Conservation (phyloP, 1,284 basidiomycete genomes). For the Melampsora medusae region DNA sequence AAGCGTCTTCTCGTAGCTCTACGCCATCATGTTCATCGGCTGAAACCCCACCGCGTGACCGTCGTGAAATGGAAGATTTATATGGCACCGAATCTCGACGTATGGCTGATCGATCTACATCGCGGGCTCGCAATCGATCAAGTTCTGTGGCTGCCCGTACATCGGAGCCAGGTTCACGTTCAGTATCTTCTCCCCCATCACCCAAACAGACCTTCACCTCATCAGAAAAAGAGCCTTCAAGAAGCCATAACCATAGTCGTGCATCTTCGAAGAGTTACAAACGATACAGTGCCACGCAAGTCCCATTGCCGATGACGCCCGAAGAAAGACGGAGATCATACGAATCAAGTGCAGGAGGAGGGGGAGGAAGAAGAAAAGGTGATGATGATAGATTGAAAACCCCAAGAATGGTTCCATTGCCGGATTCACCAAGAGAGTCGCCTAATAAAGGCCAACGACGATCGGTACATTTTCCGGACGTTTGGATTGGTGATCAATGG, state of each 20-base stretch:
- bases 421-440: not conserved
- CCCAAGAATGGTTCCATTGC: not conserved
- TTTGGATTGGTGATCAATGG: conserved; percentile 8
- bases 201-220: not conserved
- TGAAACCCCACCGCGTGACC: too few species aligned
- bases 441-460: not conserved
- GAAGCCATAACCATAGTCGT: too few species aligned
- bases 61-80: too few species aligned
- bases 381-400: not conserved
- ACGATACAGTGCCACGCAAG: conserved; percentile 1
- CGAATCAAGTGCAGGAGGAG: not conserved
- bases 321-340: not conserved
- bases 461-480: conserved; percentile 7
- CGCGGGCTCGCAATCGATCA: too few species aligned
- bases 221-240: too few species aligned
- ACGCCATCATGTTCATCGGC: too few species aligned
- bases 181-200: not conserved
- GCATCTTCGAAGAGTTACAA: not conserved
- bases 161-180: not conserved
- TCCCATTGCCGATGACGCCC: not conserved
- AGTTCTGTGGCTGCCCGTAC: too few species aligned
- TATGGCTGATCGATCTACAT: too few species aligned
- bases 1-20: too few species aligned
- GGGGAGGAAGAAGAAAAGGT: too few species aligned
- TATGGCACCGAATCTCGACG: too few species aligned